Base-by-base conservation (phyloP, 179 eudicot genomes). In the Amaranthus tricolor region DNA sequence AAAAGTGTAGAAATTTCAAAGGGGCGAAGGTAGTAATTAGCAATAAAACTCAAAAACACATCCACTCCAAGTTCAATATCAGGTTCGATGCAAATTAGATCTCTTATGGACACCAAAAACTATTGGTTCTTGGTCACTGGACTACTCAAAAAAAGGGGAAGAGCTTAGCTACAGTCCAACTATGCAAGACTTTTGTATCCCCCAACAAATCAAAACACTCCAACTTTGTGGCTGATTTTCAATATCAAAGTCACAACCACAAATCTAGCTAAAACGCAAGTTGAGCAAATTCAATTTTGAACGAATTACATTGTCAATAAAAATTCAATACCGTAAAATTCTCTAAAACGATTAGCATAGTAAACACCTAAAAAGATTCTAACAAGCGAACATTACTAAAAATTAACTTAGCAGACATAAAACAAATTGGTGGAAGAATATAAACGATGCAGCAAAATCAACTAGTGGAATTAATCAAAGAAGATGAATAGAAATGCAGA, bases 361-460 rank as follows among this genome's bases (percentile, higher is more conserved):
- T 66, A 16, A 59, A 7, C 10, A 6, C 11, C 10, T 49, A 48
- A 52, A 48, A 8, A 53, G 13, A 48, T 66, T 66, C 24, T 0
- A 47, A 64, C 66, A 63, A 56, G 76, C 59, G 58, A 48, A 50
- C 62, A 57, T 61, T 24, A 24, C 76, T 45, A 57, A 60, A 57
- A 52, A 6, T 2, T 8, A 47, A 4, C 9, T 47, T 19, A 6
- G 8, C 44, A 60, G 10, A 72, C 40, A 48, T 5, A 15, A 21
- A 17, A 0, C 51, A 12, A 71, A 7, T 72, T 54, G 17, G 10
- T 40, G 55, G 1, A 20, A 61, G 20, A 47, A 21, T 9, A 72
- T 17, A 21, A 6, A 58, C 62, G 55, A 65, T 45, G 62, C 44
- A 13, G 71, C 55, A 67, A 67, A 75, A 73, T 75, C 73, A 75